A percentile compares a stretch with the other conserved stretches of the same genome.
Evolutionary conservation across 2,329 filamentous ascomycete species (phyloP).

Genomic region (Trichophyton simii): DNA sequence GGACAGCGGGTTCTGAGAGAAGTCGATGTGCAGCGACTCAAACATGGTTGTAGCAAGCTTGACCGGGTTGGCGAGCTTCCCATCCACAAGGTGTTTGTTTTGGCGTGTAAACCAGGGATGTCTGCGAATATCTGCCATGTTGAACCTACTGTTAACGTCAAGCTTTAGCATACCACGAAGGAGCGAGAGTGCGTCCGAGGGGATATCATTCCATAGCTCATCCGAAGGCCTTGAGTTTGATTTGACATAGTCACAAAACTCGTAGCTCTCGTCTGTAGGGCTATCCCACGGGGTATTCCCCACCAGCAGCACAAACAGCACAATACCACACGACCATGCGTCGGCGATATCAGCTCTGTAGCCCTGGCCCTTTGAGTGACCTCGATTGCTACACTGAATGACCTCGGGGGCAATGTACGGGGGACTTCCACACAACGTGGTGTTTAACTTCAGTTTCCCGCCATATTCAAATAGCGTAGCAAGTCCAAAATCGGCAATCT

Average conservation of each 20-base stretch:
- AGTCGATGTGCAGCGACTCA: constrained; percentile 78
- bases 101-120: constrained; percentile 89
- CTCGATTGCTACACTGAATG: constrained; percentile 42
- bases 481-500: constrained; percentile 93
- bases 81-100: constrained; percentile 65
- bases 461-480: constrained; percentile 88
- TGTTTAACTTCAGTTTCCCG: constrained; percentile 66
- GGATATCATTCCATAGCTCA: constrained; percentile 71
- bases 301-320: constrained; percentile 88
- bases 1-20: constrained; percentile 52
- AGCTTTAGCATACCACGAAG: constrained; percentile 88
- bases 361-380: constrained; percentile 31
- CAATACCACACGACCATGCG: constrained; percentile 95
- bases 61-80: constrained; percentile 64
- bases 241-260: constrained; percentile 76
- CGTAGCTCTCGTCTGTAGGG: constrained; percentile 72
- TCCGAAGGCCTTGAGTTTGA: constrained; percentile 72
- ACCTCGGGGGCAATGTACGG: constrained; percentile 98
- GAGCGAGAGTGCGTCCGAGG: constrained; percentile 61
- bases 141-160: constrained; percentile 61
- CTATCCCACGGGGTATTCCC: constrained; percentile 98
- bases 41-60: constrained; percentile 90
- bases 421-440: constrained; percentile 86
- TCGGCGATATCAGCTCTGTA: constrained; percentile 65
- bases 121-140: constrained; percentile 70